Conservation (phyloP, 345 rosid genomes). For the Lepidium africanum region DNA sequence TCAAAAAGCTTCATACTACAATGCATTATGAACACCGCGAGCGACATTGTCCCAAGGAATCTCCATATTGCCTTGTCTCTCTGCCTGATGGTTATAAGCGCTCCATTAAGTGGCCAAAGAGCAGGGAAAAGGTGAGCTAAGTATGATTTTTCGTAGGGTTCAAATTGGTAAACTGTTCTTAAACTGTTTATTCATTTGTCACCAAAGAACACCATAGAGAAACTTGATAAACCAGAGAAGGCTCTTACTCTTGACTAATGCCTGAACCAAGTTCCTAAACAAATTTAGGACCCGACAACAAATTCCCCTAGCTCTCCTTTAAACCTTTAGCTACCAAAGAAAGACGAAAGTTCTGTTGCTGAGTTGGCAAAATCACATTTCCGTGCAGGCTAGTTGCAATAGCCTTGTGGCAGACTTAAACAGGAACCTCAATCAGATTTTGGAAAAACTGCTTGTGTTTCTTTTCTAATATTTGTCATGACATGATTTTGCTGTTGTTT, state of each 20-base stretch:
- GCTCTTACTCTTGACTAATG: background rate
- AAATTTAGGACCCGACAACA: background rate
- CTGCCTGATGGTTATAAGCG: conserved; percentile 66
- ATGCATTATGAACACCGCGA: conserved; percentile 87
- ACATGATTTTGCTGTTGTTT: conserved; percentile 4
- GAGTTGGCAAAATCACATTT: background rate
- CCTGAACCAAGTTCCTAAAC: background rate
- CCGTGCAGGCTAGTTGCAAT: background rate
- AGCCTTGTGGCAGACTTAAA: background rate
- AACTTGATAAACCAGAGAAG: background rate
- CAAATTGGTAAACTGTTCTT: background rate
- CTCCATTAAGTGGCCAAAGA: conserved; percentile 77
- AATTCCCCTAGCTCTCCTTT: background rate
- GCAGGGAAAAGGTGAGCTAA: conserved; percentile 63
- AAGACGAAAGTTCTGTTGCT: background rate
- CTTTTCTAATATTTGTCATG: background rate
- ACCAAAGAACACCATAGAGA: background rate
- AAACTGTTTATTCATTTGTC: background rate
- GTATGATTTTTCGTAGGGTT: background rate
- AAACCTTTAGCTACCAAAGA: background rate
- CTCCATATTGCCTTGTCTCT: conserved; percentile 81
- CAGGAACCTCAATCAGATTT: background rate
- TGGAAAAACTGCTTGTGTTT: background rate
- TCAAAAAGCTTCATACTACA: conserved; percentile 58
- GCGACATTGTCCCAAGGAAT: conserved; percentile 82